Conservation (phyloP, 441 rosid species). For the Jatropha podagrica region DNA sequence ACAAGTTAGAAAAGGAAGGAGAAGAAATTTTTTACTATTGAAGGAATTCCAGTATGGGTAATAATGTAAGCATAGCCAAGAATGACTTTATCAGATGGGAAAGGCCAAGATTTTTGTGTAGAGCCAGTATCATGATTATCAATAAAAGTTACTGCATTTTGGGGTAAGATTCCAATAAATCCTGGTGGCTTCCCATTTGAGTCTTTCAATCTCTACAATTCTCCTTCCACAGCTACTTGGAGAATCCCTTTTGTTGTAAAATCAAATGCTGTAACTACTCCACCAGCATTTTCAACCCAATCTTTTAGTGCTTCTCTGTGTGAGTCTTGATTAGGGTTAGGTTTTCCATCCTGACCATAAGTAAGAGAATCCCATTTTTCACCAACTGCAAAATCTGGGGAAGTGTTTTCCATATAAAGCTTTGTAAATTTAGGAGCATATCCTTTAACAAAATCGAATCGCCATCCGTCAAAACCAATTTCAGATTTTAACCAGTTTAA, state of each 20-base stretch:
- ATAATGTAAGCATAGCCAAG: constrained; percentile 87
- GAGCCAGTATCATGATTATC: constrained; percentile 90
- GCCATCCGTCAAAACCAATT: constrained; percentile 74
- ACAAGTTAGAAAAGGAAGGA: neutral
- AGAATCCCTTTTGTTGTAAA: constrained; percentile 83
- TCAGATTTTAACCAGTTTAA: constrained; percentile 82
- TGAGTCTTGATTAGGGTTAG: constrained; percentile 41
- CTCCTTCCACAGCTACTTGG: constrained; percentile 69
- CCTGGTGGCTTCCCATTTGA: constrained; percentile 74
- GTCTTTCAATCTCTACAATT: constrained; percentile 72
- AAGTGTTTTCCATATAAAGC: constrained; percentile 45
- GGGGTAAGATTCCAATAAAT: constrained; percentile 61
- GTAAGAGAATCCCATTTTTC: constrained; percentile 73
- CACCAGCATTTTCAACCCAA: constrained; percentile 67
- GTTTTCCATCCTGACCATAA: constrained; percentile 51
- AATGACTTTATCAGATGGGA: constrained; percentile 88
- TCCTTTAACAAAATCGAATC: constrained; percentile 72
- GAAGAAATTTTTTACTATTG: constrained; percentile 43
- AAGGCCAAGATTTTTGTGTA: constrained; percentile 57
- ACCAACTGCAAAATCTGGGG: constrained; percentile 71
- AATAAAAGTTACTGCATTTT: constrained; percentile 74
- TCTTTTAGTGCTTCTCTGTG: constrained; percentile 51
- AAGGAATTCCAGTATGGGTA: constrained; percentile 80
- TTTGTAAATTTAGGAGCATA: constrained; percentile 60
- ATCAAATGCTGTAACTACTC: constrained; percentile 63